Evolutionary conservation across 164 flowering plant genomes (phyloP).

Genomic region (Saururus chinensis): DNA sequence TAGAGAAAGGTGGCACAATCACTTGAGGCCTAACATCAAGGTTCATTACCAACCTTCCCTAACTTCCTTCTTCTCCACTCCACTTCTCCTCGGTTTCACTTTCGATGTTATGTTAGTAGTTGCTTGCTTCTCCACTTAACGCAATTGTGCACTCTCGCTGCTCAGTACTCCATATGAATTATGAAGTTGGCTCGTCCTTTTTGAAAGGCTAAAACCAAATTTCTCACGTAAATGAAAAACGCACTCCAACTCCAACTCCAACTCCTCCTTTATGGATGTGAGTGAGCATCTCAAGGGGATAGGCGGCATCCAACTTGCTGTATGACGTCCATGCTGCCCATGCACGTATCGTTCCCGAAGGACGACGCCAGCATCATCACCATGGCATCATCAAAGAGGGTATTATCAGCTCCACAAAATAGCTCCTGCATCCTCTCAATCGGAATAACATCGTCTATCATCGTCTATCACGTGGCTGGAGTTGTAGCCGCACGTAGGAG

Average conservation of each 20-base stretch:
- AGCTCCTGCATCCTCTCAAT: no score
- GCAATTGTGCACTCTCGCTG: no score
- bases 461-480: conserved; percentile 27
- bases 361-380: neutral
- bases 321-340: conserved; percentile 18
- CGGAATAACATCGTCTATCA: conserved; percentile 22
- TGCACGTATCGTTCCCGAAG: conserved; percentile 8
- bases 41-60: conserved; percentile 32
- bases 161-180: no score
- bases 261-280: no score
- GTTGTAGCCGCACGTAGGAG: conserved; percentile 6
- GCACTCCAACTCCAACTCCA: no score
- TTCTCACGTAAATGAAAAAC: no score
- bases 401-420: conserved; percentile 1
- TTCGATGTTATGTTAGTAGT: no score
- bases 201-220: no score
- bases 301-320: conserved; percentile 4
- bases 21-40: conserved; percentile 81
- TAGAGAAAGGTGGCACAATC: conserved; percentile 92
- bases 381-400: conserved; percentile 27
- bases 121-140: neutral
- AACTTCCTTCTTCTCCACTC: neutral
- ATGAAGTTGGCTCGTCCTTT: no score
- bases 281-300: no score
- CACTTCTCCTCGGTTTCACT: neutral